Evolutionary conservation across 2,329 filamentous ascomycete species (phyloP), one percentile per base, ranked within the genome.

Genomic region (Penicillium hordei): DNA sequence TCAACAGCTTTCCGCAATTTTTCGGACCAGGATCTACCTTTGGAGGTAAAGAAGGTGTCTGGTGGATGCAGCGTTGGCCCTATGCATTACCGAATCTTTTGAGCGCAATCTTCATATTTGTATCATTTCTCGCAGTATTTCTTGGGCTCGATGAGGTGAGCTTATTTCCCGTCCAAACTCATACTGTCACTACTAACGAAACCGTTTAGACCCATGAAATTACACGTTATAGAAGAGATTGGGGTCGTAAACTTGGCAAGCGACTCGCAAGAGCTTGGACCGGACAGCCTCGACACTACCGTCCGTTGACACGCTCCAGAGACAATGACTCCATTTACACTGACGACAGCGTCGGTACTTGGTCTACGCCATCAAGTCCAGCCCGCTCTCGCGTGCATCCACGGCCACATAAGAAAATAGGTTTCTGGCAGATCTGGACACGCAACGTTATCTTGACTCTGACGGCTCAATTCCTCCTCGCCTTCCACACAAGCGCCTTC

Each of bases 401-500:
- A 63, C 50, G 73, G 74, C 55, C 77, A 65, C 80, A 70, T 19
- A 76, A 76, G 52, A 73, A 75, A 21, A 70, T 79, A 4, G 68
- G 77, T 2, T 81, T 84, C 68, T 71, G 75, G 29, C 75, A 81
- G 44, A 82, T 84, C 38, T 83, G 81, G 76, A 83, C 79, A 0
- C 69, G 74, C 9, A 85, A 85, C 58, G 79, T 85, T 27, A 66
- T 84, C n/a, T 75, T 81, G 61, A 84, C 81, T 0, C 71, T 91
- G 3, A 68, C 89, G 48, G 83, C 82, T 27, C 86, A 88, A 61
- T 86, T 86, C 33, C 83, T 91, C 48, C 86, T 90, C 65, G 86
- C 89, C 61, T 86, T 91, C 67, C 88, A 91, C 74, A 81, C 91
- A 66, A 88, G 87, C 59, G 87, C 89, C 29, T 93, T 91, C 78